Conservation (phyloP, 345 rosid species). For the Arabidopsis suecica region DNA sequence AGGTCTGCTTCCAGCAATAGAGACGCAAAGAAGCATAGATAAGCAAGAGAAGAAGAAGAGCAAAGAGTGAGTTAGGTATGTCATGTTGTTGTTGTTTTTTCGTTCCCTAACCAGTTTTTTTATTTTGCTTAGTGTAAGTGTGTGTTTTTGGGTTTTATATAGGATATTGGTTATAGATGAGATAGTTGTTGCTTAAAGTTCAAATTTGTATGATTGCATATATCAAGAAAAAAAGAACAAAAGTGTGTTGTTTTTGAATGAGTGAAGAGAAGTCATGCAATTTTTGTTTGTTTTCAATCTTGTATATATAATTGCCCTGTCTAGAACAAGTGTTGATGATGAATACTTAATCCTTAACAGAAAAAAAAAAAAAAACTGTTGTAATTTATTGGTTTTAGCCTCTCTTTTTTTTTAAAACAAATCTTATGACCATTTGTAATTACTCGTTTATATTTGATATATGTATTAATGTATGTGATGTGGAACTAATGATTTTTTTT, state of each 20-base stretch:
- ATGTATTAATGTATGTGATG: background rate
- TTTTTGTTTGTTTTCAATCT: constrained; percentile 14
- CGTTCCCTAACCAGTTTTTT: background rate
- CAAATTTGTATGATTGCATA: constrained; percentile 41
- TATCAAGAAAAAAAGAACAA: constrained; percentile 12
- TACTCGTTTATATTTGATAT: background rate
- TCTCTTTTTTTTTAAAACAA: too few relatives aligned
- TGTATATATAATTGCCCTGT: background rate
- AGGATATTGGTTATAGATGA: constrained; percentile 38
- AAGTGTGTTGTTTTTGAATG: constrained; percentile 1
- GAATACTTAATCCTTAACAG: background rate
- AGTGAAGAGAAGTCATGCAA: constrained; percentile 14
- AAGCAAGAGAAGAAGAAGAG: constrained; percentile 49
- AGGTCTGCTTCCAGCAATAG: constrained; percentile 71
- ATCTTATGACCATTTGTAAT: background rate
- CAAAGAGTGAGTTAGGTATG: constrained; percentile 44
- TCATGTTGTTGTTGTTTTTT: constrained; percentile 42
- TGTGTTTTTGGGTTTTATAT: constrained; percentile 54
- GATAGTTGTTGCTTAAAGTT: constrained; percentile 60
- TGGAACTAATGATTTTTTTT: background rate
- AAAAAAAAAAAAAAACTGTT: background rate
- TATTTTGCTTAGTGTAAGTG: constrained; percentile 28
- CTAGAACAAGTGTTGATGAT: constrained; percentile 15
- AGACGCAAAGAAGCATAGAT: constrained; percentile 46
- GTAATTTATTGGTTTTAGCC: background rate